A percentile compares a stretch with the other conserved stretches of the same genome.
Conservation (phyloP, 176 grass and related monocot species). For the Cymbopogon citratus region DNA sequence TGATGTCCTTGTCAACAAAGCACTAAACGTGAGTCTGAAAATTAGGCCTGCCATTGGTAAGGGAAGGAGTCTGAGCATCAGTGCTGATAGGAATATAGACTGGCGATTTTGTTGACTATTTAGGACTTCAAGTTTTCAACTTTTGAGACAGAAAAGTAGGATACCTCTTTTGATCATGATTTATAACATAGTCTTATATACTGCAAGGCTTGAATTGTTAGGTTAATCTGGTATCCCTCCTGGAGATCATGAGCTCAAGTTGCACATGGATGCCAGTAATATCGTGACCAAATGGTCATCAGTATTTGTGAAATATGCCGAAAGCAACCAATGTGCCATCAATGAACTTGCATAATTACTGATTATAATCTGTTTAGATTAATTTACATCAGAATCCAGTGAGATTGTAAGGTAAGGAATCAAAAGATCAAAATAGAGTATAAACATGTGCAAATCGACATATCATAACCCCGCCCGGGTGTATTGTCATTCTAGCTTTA, state of each 20-base stretch:
- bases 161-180: background rate
- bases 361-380: background rate
- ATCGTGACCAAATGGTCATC: background rate
- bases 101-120: background rate
- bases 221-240: background rate
- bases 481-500: background rate
- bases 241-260: background rate
- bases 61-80: background rate
- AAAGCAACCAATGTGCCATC: background rate
- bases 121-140: background rate
- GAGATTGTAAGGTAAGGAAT: background rate
- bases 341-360: background rate
- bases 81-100: background rate
- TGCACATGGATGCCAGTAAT: background rate
- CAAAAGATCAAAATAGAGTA: background rate
- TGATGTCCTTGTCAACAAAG: conserved; percentile 3
- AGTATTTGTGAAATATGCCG: background rate
- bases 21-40: background rate
- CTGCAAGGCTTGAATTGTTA: background rate
- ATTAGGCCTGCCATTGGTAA: background rate
- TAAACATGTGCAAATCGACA: background rate
- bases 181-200: background rate
- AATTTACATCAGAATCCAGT: background rate
- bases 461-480: background rate
- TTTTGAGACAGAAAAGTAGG: background rate